Evolutionary conservation across 1,284 basidiomycete genomes (phyloP).

Genomic region (Heliocybe sulcata): DNA sequence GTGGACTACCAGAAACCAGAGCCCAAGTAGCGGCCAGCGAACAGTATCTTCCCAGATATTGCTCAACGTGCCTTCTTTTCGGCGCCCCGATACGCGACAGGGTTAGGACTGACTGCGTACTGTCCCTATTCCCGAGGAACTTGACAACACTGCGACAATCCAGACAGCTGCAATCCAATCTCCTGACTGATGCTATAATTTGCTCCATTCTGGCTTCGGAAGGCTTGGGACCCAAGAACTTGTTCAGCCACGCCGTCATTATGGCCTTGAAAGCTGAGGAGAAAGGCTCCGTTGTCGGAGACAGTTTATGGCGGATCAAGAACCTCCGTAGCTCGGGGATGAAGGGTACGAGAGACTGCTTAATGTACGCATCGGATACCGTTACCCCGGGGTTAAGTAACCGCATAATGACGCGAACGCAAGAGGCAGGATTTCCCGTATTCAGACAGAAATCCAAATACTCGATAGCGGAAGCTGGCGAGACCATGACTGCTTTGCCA

Average conservation of each 20-base stretch:
- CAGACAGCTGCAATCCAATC: background rate
- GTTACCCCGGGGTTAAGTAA: background rate
- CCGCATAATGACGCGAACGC: background rate
- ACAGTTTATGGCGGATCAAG: background rate
- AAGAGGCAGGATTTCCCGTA: background rate
- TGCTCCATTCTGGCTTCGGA: background rate
- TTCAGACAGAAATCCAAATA: background rate
- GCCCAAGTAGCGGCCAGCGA: background rate
- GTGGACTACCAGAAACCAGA: background rate
- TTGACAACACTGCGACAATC: background rate
- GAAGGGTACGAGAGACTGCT: background rate
- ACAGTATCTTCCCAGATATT: background rate
- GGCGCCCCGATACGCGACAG: background rate
- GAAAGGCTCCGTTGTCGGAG: background rate
- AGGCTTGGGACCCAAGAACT: constrained; percentile 1
- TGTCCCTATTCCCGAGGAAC: background rate
- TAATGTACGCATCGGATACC: background rate
- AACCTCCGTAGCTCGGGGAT: background rate
- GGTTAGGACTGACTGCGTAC: background rate
- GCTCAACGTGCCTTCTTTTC: constrained; percentile 2
- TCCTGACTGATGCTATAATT: background rate
- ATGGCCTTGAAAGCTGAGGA: background rate
- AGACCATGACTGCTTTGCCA: background rate
- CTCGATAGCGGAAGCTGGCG: background rate
- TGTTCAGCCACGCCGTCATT: background rate